Percentiles rank a stretch among this genome's conserved stretches.
phyloP scores from a whole-genome alignment of 805 yeast genomes.

The Metschnikowia drakensbergensis region DNA sequence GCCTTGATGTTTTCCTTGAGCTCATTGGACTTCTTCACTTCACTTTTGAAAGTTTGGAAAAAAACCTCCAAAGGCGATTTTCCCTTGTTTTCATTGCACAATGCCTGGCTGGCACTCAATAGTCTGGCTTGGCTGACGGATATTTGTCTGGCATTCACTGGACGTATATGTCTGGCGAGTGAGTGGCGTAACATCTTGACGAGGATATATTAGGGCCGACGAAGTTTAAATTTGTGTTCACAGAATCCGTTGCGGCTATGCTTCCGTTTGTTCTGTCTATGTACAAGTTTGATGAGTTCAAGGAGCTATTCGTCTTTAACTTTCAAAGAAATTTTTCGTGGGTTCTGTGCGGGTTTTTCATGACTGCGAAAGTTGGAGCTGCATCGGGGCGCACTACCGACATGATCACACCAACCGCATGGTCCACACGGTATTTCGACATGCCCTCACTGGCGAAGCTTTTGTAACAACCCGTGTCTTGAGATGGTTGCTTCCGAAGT shows the following conservation, averaged over 20 bases:
- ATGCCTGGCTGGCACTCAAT: constrained; percentile 10
- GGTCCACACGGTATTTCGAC: too few species aligned
- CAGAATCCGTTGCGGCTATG: neutral
- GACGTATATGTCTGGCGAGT: constrained; percentile 11
- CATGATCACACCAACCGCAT: too few species aligned
- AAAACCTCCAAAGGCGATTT: constrained; percentile 87
- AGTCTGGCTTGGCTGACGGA: constrained; percentile 6
- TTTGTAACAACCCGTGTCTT: too few species aligned
- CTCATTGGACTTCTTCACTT: constrained; percentile 87
- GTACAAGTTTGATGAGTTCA: constrained; percentile 5
- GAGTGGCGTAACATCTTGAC: constrained; percentile 17
- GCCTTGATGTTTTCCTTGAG: constrained; percentile 91
- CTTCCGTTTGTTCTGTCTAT: constrained; percentile 3
- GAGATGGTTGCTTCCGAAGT: neutral
- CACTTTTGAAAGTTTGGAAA: constrained; percentile 84
- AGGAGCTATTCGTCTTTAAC: constrained; percentile 1
- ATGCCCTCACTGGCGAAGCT: too few species aligned
- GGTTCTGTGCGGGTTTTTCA: constrained; percentile 2
- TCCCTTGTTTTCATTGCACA: constrained; percentile 16
- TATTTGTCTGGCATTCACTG: constrained; percentile 4
- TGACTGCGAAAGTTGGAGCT: constrained; percentile 3
- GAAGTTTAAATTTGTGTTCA: neutral
- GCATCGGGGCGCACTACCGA: constrained; percentile 1
- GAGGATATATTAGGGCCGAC: neutral
- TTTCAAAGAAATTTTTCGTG: constrained; percentile 1